Percentiles rank a stretch among this genome's conserved stretches.
These are phyloP conservation scores for Fusarium oxysporum DNA, from an alignment of 2,329 filamentous ascomycete genomes.

Conservation along the genomic window DNA sequence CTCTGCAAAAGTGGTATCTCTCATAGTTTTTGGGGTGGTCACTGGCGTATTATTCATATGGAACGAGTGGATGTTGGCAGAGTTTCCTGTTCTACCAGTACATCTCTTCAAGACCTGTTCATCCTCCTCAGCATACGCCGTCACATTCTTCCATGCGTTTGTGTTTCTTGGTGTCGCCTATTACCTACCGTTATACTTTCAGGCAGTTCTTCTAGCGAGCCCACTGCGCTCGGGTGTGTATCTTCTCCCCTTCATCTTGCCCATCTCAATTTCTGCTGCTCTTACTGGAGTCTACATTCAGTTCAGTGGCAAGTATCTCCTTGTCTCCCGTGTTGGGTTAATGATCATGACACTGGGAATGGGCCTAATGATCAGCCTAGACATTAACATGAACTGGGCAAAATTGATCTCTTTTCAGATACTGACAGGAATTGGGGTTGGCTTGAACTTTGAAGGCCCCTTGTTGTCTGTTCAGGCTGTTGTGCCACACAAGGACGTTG, in stretches of 20 bases:
- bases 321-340: conserved; percentile 65
- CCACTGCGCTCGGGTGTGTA: conserved; percentile 72
- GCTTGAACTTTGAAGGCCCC: conserved; percentile 72
- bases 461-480: conserved; percentile 73
- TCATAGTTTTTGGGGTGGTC: conserved; percentile 69
- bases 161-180: conserved; percentile 75
- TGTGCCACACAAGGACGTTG: conserved; percentile 69
- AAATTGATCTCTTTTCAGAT: conserved; percentile 68
- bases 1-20: conserved; percentile 70
- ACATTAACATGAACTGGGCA: conserved; percentile 59
- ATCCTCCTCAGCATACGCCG: conserved; percentile 66
- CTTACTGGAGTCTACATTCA: conserved; percentile 57
- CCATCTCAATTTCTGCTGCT: conserved; percentile 59
- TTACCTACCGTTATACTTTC: conserved; percentile 80
- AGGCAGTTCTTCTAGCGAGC: conserved; percentile 71
- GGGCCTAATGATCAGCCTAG: conserved; percentile 67
- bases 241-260: conserved; percentile 69
- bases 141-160: conserved; percentile 61
- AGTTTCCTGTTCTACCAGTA: conserved; percentile 76
- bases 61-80: conserved; percentile 72
- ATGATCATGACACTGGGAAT: conserved; percentile 68
- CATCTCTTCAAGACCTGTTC: conserved; percentile 67
- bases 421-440: conserved; percentile 69
- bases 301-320: conserved; percentile 69
- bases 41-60: conserved; percentile 65